Base-by-base conservation (phyloP, 805 yeast species). In the Ogataea nakhonphanomensis region DNA sequence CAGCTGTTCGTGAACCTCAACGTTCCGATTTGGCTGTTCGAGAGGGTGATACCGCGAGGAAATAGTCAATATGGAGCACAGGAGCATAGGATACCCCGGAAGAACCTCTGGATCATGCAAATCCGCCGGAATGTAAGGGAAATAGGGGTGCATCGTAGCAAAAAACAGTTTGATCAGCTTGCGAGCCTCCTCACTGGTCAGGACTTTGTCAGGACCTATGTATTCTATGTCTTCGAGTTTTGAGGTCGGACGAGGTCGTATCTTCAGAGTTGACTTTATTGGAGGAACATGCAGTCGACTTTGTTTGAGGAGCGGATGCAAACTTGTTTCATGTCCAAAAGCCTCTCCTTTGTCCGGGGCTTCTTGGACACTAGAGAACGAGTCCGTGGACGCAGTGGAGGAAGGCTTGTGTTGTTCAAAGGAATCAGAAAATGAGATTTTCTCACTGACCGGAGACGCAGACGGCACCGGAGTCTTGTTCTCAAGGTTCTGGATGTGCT, bases 121-220 rank as follows among this genome's bases (percentile, higher is more conserved):
- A 46, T 83, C 85, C 23, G 70, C 66, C 1, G 96, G 96, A 28
- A 91, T 73, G 56, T 81, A 85, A 1, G 97, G 97, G 64, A 84
- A 90, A 59, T 79, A 90, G 2, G 96, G 96, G 60, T 87, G 95
- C 79, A 90, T 75, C 3, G 88, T 77, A 4, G 76, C 60, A 58
- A 86, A 86, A 61, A 85, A 90, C 38, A 79, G 58, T 27, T 71
- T 68, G 20, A 84, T 73, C 24, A 81, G 61, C 35, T 62, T 64
- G 33, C 67, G 72, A 2, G 90, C 87, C 54, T 82, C 87, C 0
- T 53, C 57, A 46, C 77, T 88, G 0, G 84, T 69, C 11, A 90
- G 55, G 37, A 87, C 69, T 8, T 44, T 48, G 33, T 63, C 59
- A 3, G 65, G 60, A 4, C 84, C 82, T 34, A 86, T 81, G 49